phyloP scores from a whole-genome alignment of 306 rosid species.

The Cucumis cinereus region DNA sequence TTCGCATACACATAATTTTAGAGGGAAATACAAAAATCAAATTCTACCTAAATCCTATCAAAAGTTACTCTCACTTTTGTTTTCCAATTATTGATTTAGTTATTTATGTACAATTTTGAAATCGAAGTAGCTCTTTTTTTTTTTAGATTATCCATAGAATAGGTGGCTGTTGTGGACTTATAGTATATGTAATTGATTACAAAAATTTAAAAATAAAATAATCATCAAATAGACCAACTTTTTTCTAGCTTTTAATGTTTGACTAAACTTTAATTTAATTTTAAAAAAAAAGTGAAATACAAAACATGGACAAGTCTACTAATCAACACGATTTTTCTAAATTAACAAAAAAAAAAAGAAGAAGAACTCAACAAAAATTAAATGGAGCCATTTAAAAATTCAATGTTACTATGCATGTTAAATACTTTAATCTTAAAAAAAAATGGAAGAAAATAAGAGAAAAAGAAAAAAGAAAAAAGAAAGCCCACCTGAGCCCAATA shows the following conservation, averaged over 20 bases:
- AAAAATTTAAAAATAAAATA: neutral
- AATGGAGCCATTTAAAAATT: neutral
- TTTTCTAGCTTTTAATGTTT: neutral
- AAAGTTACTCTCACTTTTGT: neutral
- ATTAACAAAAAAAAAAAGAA: neutral
- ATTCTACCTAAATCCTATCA: neutral
- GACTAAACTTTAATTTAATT: neutral
- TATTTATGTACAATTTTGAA: no score
- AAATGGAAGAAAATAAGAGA: no score
- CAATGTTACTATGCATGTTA: no score
- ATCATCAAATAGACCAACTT: neutral
- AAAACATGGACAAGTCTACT: neutral
- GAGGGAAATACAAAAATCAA: neutral
- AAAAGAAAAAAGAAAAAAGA: no score
- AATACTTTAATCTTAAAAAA: no score
- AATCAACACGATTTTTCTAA: neutral
- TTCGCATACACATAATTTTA: neutral
- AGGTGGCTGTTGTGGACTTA: neutral
- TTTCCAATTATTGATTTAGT: no score
- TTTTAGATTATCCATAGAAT: neutral
- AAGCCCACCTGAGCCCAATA: neutral
- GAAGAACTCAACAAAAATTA: neutral
- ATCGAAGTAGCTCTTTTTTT: neutral
- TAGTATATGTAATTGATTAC: neutral
- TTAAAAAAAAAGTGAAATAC: neutral